phyloP scores from a whole-genome alignment of 73 alveolate genomes.

The Paramecium sonneborni region DNA sequence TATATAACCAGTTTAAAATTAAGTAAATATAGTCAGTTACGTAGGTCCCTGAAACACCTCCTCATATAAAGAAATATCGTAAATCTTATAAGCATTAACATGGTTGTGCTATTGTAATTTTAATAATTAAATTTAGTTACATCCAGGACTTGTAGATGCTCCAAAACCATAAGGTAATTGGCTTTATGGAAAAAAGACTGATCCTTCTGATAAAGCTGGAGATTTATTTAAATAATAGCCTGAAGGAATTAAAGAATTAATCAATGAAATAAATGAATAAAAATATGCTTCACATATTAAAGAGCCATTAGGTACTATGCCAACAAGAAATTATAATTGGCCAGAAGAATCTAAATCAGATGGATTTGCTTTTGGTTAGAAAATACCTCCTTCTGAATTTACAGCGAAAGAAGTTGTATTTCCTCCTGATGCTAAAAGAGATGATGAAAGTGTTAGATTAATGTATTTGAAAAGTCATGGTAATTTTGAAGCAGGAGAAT shows the following conservation, averaged over 20 bases:
- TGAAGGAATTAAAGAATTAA: slow-evolving; percentile 50
- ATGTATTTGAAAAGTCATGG: slow-evolving; percentile 59
- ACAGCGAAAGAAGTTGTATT: slow-evolving; percentile 64
- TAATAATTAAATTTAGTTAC: neutral
- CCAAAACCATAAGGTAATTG: slow-evolving; percentile 29
- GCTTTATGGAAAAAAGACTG: slow-evolving; percentile 57
- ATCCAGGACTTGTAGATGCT: slow-evolving; percentile 58
- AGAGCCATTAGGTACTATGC: slow-evolving; percentile 57
- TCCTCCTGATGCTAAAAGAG: slow-evolving; percentile 55
- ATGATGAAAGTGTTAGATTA: neutral
- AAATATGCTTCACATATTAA: slow-evolving; percentile 53
- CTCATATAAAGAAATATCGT: slow-evolving; percentile 56
- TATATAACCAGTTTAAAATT: neutral
- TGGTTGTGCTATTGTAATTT: slow-evolving; percentile 40
- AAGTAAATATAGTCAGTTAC: neutral
- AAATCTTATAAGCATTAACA: slow-evolving; percentile 54
- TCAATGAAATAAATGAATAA: slow-evolving; percentile 44
- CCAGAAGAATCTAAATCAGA: slow-evolving; percentile 51
- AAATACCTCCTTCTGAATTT: slow-evolving; percentile 39
- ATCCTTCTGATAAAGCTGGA: slow-evolving; percentile 53
- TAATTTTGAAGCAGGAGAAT: slow-evolving; percentile 64
- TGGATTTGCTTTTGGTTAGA: slow-evolving; percentile 47
- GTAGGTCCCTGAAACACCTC: slow-evolving; percentile 58
- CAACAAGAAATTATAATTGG: slow-evolving; percentile 57
- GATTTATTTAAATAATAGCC: slow-evolving; percentile 5